Evolutionary conservation across 345 rosid species (phyloP), one percentile per base, ranked within the genome.

Genomic region (Erysimum cheiranthoides): DNA sequence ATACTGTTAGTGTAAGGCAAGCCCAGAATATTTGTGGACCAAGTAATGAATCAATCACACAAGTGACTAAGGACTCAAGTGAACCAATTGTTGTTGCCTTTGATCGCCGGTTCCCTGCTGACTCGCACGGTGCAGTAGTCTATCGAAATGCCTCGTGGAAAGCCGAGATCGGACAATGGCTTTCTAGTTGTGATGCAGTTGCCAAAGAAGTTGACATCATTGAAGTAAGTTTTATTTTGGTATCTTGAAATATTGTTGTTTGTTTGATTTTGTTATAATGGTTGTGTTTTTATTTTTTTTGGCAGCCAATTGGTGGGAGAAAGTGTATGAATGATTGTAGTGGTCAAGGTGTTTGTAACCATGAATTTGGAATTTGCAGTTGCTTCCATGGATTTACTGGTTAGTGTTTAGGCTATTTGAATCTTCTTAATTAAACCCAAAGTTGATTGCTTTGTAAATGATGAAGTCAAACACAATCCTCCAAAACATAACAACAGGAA

Each of bases 371-470:
- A 32, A 73, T 83, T 13, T 95, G 99, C 42, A 77, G 89, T 13
- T 92, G 98, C 89, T 95, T 92, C 80, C 97, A 90, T 75, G 99
- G 99, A 65, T 92, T 66, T 74, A 81, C 57, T 47, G 98, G 97
- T 90, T 36, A 86, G 87, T 59, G 7, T 47, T 40, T 58, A 17
- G 6, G 73, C 42, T 68, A 27, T 60, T 25, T 67, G 27, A 30
- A 32, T 58, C 32, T 66, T 43, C 49, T 5, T 32, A 18, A 50
- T 5, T 32, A 18, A 50, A 12, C 5, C 28, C 42, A n/a, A 69
- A 40, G 47, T 61, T 71, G 45, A 38, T 45, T 66, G 30, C 66
- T 64, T 74, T 42, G 35, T 52, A 16, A 31, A 5, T 39, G 56
- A 34, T 70, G 14, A 45, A 47, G 52, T 12, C 30, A 52, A 54